These are phyloP conservation scores for Amanita molliuscula DNA, from an alignment of 768 basidiomycete genomes.

Conservation along the genomic window DNA sequence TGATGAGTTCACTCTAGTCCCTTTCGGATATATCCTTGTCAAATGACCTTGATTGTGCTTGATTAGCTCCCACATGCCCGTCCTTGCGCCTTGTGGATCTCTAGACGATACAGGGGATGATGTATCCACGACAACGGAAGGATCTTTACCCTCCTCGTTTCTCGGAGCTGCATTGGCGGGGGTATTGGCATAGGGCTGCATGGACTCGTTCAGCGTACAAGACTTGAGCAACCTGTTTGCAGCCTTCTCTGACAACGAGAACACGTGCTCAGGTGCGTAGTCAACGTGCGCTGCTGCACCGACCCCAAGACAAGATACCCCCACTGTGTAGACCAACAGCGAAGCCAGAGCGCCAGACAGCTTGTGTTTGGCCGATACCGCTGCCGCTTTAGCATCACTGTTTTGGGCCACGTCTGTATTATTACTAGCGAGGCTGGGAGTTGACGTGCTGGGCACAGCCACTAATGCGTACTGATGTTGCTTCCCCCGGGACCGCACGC, in stretches of 20 bases:
- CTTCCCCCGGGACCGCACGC: constrained; percentile 18
- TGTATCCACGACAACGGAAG: background rate
- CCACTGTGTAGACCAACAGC: constrained; percentile 92
- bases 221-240: constrained; percentile 68
- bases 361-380: constrained; percentile 35
- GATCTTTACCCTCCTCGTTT: background rate
- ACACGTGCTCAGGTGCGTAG: constrained; percentile 82
- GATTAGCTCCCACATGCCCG: constrained; percentile 59
- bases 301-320: constrained; percentile 90
- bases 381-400: background rate
- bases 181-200: background rate
- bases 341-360: constrained; percentile 68
- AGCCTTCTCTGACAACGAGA: constrained; percentile 83
- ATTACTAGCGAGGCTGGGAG: background rate
- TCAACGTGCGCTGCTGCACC: constrained; percentile 66
- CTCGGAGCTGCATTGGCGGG: too few relatives aligned
- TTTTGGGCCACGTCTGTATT: background rate
- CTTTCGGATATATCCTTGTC: constrained; percentile 84
- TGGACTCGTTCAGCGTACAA: background rate
- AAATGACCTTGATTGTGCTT: constrained; percentile 86
- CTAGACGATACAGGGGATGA: background rate
- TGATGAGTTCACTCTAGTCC: constrained; percentile 67
- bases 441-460: background rate
- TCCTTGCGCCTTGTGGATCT: constrained; percentile 1
- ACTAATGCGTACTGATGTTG: background rate